These are phyloP conservation scores for Botryosphaeria agaves DNA, from an alignment of 2,329 filamentous ascomycete genomes.

Conservation along the genomic window DNA sequence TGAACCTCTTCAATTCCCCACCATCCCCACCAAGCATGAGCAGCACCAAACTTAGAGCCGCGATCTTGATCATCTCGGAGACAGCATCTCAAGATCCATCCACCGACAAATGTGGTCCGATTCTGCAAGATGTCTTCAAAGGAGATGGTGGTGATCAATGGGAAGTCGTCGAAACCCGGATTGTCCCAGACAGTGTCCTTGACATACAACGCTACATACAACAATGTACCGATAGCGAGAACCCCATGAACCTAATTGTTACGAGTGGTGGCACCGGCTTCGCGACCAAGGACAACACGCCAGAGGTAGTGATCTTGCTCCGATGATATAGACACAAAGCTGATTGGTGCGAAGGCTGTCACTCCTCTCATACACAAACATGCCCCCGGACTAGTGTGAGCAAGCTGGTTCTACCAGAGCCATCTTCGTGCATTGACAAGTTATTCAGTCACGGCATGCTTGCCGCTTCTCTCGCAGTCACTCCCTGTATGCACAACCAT, in stretches of 20 bases:
- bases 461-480: constrained; percentile 63
- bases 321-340: background rate
- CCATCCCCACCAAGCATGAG: constrained; percentile 9
- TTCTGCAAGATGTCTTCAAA: constrained; percentile 52
- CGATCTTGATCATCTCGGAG: constrained; percentile 77
- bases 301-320: constrained; percentile 44
- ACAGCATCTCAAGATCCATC: constrained; percentile 68
- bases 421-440: background rate
- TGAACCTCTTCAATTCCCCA: no score
- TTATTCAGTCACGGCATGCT: constrained; percentile 68
- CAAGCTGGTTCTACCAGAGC: no score
- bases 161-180: constrained; percentile 49
- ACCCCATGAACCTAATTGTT: constrained; percentile 54
- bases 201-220: constrained; percentile 60
- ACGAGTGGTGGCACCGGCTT: constrained; percentile 93
- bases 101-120: constrained; percentile 54
- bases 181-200: constrained; percentile 60
- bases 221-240: constrained; percentile 51
- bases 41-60: constrained; percentile 41
- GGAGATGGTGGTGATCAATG: constrained; percentile 52
- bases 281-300: constrained; percentile 66
- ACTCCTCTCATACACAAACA: constrained; percentile 62
- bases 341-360: constrained; percentile 42
- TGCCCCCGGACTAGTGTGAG: constrained; percentile 68
- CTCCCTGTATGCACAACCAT: constrained; percentile 52